Base-by-base conservation (phyloP, 768 basidiomycete genomes). In the Lentinula boryana region DNA sequence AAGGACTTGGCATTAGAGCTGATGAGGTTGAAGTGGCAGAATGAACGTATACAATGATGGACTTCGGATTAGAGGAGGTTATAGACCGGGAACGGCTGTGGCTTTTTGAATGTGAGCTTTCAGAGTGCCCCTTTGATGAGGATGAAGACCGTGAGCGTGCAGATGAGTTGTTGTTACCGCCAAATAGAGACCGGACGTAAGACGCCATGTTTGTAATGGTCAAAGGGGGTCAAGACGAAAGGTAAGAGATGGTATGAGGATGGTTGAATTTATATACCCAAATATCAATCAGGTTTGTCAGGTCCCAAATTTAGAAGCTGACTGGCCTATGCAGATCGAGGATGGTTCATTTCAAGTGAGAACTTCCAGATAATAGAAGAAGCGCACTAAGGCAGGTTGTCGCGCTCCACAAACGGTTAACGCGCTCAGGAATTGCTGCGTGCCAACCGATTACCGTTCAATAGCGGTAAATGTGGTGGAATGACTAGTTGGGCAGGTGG, bases 51-150 rank as follows among this genome's bases (percentile, higher is more conserved):
- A 80, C 76, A 63, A 79, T 76, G 52, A 69, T 74, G 5, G 76
- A 69, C 51, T 70, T 68, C 61, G 69, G 64, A 56, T 65, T 68
- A 15, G 72, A 67, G 6, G 78, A 70, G 8, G 46, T 48, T 27
- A 70, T 63, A 21, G 82, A 78, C 35, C 69, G 70, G 18, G 81
- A 78, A 33, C 79, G 79, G 52, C 67, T 69, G 63, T 80, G 78
- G 40, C 78, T 69, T 68, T 76, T 82, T 60, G 76, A 67, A 49
- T 69, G 64, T 31, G 61, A 66, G 58, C 64, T 66, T 41, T 59
- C 56, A 62, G 51, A 69, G 64, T 63, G 66, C 62, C 32, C 44
- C 46, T 53, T 66, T 65, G 64, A 68, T 41, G 60, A 62, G 56
- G 52, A 35, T n/a, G 38, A 63, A 58, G 70, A 54, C 23, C 60